Percentiles rank a stretch among this genome's conserved stretches.
These are phyloP conservation scores for Dictyostelium capitatum DNA, from an alignment of 78 protist genomes.

Conservation along the genomic window DNA sequence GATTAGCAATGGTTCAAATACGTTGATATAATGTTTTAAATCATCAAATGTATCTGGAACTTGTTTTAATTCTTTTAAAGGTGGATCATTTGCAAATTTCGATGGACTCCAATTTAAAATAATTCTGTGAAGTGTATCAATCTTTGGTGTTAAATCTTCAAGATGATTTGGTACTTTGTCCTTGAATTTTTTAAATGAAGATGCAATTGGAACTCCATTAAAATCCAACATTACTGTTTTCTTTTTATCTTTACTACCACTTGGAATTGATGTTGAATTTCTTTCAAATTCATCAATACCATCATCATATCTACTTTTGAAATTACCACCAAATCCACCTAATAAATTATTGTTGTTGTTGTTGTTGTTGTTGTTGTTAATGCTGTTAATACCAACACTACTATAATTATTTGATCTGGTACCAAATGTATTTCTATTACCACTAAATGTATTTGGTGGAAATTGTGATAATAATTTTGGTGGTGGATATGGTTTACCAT, in stretches of 20 bases:
- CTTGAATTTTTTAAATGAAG: background rate
- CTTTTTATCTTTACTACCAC: constrained; percentile 37
- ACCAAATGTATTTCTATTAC: background rate
- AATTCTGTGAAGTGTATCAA: constrained; percentile 31
- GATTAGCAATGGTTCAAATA: constrained; percentile 75
- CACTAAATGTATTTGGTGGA: background rate
- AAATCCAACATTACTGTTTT: constrained; percentile 45
- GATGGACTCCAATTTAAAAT: constrained; percentile 37
- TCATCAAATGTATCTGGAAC: constrained; percentile 57
- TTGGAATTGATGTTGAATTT: background rate
- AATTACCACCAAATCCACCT: constrained; percentile 12
- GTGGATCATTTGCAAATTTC: background rate
- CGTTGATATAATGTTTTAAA: constrained; percentile 42
- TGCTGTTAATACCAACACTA: background rate
- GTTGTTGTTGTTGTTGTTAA: background rate
- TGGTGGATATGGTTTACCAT: background rate
- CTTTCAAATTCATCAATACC: constrained; percentile 12
- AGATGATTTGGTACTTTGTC: background rate
- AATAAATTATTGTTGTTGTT: background rate
- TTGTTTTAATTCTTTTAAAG: background rate
- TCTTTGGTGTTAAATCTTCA: constrained; percentile 9
- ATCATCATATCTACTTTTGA: background rate
- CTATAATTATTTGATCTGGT: too few species aligned
- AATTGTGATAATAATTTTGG: too few species aligned
- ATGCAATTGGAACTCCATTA: background rate